Conservation (phyloP, 805 yeast species). For the Isabelozyma rhagii region DNA sequence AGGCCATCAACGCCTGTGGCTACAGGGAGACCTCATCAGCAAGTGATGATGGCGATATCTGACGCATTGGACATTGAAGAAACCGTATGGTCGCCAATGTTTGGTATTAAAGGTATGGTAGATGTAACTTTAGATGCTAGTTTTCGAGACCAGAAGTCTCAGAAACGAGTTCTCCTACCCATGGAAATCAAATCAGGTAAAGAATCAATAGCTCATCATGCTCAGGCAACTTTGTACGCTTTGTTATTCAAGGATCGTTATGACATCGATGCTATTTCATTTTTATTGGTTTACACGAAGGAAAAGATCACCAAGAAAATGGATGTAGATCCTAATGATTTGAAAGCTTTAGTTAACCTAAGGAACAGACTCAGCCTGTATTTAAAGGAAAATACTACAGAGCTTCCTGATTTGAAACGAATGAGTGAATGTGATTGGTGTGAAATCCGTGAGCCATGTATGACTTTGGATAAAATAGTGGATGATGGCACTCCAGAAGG, state of each 20-base stretch:
- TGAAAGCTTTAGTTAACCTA: constrained; percentile 65
- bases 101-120: constrained; percentile 83
- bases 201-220: constrained; percentile 66
- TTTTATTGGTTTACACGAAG: constrained; percentile 72
- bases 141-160: constrained; percentile 22
- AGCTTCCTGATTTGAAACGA: constrained; percentile 52
- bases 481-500: constrained; percentile 57
- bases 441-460: constrained; percentile 53
- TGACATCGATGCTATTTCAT: constrained; percentile 60
- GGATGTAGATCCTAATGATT: constrained; percentile 51
- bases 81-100: constrained; percentile 85
- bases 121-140: constrained; percentile 80
- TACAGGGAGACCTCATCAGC: constrained; percentile 22
- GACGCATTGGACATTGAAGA: constrained; percentile 84
- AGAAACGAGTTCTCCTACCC: constrained; percentile 54
- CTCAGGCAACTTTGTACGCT: constrained; percentile 83
- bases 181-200: constrained; percentile 89
- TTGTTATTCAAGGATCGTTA: constrained; percentile 78
- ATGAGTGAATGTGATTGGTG: constrained; percentile 63
- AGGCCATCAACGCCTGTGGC: constrained; percentile 15
- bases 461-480: constrained; percentile 57
- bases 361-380: constrained; percentile 67
- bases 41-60: constrained; percentile 48
- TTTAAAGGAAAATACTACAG: constrained; percentile 47
- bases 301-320: constrained; percentile 52